Conservation (phyloP, 805 yeast genomes). For the Nakazawaea pomicola region DNA sequence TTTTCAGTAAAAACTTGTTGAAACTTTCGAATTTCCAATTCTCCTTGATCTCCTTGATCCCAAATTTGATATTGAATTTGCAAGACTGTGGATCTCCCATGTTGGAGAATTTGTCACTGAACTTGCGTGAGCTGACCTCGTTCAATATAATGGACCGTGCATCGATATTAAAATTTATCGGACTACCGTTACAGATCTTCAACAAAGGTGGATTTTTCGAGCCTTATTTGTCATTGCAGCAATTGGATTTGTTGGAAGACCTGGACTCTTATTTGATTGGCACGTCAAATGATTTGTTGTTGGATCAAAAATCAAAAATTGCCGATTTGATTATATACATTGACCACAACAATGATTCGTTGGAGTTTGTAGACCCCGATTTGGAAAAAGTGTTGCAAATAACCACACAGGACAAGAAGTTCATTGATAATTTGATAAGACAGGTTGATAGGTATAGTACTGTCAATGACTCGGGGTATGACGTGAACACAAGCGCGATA, state of each 20-base stretch:
- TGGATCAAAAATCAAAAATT: slow-evolving; percentile 54
- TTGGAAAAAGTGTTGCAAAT: slow-evolving; percentile 40
- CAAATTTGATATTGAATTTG: slow-evolving; percentile 68
- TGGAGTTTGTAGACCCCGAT: slow-evolving; percentile 42
- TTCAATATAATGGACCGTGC: slow-evolving; percentile 73
- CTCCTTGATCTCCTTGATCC: slow-evolving; percentile 77
- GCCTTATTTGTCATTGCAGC: slow-evolving; percentile 94
- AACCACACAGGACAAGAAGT: slow-evolving; percentile 64
- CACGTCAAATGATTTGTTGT: slow-evolving; percentile 76
- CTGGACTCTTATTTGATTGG: slow-evolving; percentile 70
- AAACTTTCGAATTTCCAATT: slow-evolving; percentile 77
- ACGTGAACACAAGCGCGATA: slow-evolving; percentile 24
- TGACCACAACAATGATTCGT: slow-evolving; percentile 37
- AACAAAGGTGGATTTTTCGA: slow-evolving; percentile 84
- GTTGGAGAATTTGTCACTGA: slow-evolving; percentile 44
- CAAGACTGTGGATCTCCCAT: slow-evolving; percentile 79
- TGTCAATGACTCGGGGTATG: neutral
- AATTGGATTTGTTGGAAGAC: slow-evolving; percentile 64
- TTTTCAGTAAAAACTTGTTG: slow-evolving; percentile 79
- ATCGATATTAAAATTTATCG: slow-evolving; percentile 75
- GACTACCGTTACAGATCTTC: slow-evolving; percentile 83
- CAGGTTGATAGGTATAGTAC: slow-evolving; percentile 34
- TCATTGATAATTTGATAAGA: slow-evolving; percentile 54
- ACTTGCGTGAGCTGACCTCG: slow-evolving; percentile 54
- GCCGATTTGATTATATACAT: slow-evolving; percentile 73